These are phyloP conservation scores for Auriscalpium orientale DNA, from an alignment of 768 basidiomycete genomes.

Conservation along the genomic window DNA sequence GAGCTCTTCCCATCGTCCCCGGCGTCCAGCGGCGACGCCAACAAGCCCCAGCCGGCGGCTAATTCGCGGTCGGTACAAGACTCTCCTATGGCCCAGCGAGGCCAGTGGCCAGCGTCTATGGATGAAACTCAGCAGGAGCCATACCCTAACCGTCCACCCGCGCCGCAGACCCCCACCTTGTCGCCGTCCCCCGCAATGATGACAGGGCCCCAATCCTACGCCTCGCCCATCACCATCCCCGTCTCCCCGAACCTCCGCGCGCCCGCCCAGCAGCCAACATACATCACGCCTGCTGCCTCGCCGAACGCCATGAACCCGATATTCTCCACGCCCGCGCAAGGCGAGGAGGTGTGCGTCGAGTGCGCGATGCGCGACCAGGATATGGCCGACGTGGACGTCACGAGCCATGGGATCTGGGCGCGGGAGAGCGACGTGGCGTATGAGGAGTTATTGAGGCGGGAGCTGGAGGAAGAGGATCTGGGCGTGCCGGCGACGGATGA, in stretches of 20 bases:
- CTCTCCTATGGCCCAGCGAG: background rate
- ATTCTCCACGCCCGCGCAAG: constrained; percentile 42
- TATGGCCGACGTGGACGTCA: constrained; percentile 92
- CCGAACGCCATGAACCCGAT: constrained; percentile 55
- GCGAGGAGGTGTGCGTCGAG: constrained; percentile 87
- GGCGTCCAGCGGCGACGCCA: constrained; percentile 7
- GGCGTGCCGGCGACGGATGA: constrained; percentile 47
- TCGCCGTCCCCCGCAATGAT: background rate
- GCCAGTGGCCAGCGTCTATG: background rate
- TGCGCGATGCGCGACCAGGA: constrained; percentile 99
- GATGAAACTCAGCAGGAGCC: background rate
- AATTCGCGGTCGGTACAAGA: background rate
- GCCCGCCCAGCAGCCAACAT: constrained; percentile 70
- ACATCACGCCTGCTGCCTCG: constrained; percentile 47
- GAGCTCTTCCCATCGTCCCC: constrained; percentile 7
- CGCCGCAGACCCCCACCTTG: background rate
- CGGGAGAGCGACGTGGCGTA: constrained; percentile 79
- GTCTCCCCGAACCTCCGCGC: constrained; percentile 62
- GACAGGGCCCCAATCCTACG: constrained; percentile 7
- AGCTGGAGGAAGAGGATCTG: constrained; percentile 57
- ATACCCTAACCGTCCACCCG: background rate
- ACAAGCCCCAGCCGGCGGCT: background rate
- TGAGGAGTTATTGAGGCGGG: constrained; percentile 67
- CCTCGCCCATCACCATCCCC: constrained; percentile 39
- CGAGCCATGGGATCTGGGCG: constrained; percentile 83